Evolutionary conservation across 805 yeast species (phyloP).

Genomic region (Scheffersomyces stipitis): DNA sequence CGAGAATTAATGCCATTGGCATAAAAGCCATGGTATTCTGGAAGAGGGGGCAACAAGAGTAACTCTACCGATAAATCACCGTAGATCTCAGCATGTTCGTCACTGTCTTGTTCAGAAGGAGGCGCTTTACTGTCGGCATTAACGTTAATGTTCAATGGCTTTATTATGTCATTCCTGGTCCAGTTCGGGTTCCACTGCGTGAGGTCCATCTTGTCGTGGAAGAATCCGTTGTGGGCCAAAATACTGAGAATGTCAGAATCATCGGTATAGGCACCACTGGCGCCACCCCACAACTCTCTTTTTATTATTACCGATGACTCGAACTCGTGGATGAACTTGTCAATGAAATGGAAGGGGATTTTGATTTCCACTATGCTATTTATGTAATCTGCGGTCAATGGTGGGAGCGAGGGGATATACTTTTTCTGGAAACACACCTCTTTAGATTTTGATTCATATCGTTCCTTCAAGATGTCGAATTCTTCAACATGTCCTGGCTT

Average conservation of each 20-base stretch:
- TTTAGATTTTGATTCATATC: constrained; percentile 9
- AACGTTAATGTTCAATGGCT: constrained; percentile 14
- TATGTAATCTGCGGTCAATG: constrained; percentile 38
- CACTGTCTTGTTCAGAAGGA: background rate
- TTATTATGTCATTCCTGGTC: constrained; percentile 25
- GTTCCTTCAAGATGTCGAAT: constrained; percentile 26
- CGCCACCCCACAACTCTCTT: constrained; percentile 76
- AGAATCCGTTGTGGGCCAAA: constrained; percentile 71
- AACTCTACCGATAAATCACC: constrained; percentile 60
- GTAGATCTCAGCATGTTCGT: constrained; percentile 10
- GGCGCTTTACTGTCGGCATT: constrained; percentile 8
- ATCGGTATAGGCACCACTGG: constrained; percentile 84
- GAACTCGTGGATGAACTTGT: constrained; percentile 37
- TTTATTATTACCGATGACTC: constrained; percentile 22
- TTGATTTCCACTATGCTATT: constrained; percentile 54
- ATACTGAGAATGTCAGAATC: constrained; percentile 83
- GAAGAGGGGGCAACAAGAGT: constrained; percentile 66
- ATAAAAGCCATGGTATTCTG: constrained; percentile 61
- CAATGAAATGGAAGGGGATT: constrained; percentile 48
- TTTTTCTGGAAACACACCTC: constrained; percentile 12
- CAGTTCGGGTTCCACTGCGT: constrained; percentile 32
- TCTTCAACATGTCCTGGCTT: constrained; percentile 26
- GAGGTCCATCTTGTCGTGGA: constrained; percentile 37
- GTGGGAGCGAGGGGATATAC: constrained; percentile 41
- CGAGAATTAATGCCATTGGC: constrained; percentile 74